A percentile compares a stretch with the other conserved stretches of the same genome.
phyloP scores from a whole-genome alignment of 2,329 filamentous ascomycete species.

The Xylaria sp. region DNA sequence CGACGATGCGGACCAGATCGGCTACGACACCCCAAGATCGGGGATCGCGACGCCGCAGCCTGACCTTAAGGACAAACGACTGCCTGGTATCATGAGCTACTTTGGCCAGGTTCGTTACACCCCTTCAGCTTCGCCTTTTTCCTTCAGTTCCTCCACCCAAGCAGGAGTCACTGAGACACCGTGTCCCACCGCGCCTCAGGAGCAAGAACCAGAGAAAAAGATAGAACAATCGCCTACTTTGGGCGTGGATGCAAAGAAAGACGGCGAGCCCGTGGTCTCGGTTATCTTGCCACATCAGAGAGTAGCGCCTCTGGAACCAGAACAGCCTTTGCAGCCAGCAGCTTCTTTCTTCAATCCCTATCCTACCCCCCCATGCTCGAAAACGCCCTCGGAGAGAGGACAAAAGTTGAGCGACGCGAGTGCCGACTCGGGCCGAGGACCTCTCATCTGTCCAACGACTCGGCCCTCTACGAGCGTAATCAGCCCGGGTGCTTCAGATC shows the following conservation, averaged over 20 bases:
- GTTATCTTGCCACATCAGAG: constrained; percentile 56
- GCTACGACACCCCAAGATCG: constrained; percentile 87
- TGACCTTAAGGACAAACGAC: constrained; percentile 91
- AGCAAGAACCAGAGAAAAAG: constrained; percentile 45
- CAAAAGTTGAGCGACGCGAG: constrained; percentile 56
- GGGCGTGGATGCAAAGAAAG: constrained; percentile 43
- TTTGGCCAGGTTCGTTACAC: constrained; percentile 99
- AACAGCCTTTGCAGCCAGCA: constrained; percentile 47
- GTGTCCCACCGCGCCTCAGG: constrained; percentile 52
- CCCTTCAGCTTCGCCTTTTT: constrained; percentile 68
- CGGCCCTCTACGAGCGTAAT: constrained; percentile 52
- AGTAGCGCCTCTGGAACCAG: constrained; percentile 49
- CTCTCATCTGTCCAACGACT: constrained; percentile 51
- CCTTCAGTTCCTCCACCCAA: constrained; percentile 54
- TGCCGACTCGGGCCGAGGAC: constrained; percentile 53
- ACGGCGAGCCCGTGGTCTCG: constrained; percentile 45
- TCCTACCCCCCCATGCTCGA: constrained; percentile 69
- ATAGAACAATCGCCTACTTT: constrained; percentile 41
- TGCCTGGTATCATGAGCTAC: constrained; percentile 96
- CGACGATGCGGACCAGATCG: constrained; percentile 82
- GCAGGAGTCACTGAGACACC: constrained; percentile 52
- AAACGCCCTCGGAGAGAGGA: constrained; percentile 58
- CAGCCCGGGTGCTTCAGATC: constrained; percentile 58
- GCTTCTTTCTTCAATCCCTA: constrained; percentile 57
- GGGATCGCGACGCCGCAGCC: constrained; percentile 93